Percentiles rank a stretch among this genome's conserved stretches.
Conservation (phyloP, 805 yeast genomes). For the Lipomyces anomalus region DNA sequence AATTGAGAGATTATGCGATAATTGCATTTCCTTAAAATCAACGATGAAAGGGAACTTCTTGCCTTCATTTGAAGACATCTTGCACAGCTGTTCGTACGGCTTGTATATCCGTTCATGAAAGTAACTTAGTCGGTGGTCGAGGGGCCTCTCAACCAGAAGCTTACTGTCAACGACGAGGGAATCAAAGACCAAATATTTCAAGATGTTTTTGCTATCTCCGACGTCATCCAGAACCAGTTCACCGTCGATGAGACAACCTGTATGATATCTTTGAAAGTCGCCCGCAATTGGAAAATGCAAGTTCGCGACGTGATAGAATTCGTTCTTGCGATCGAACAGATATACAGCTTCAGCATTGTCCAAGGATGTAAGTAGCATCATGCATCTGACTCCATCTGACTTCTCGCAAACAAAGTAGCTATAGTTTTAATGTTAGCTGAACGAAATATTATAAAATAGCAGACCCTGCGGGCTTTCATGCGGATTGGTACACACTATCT, state of each 20-base stretch:
- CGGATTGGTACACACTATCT: neutral
- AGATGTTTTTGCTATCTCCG: slow-evolving; percentile 51
- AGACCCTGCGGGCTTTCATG: too few relatives aligned
- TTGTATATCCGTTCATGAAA: slow-evolving; percentile 72
- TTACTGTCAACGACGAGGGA: slow-evolving; percentile 79
- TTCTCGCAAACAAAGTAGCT: slow-evolving; percentile 89
- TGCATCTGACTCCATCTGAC: slow-evolving; percentile 84
- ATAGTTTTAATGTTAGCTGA: neutral
- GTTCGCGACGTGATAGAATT: slow-evolving; percentile 67
- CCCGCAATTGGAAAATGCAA: slow-evolving; percentile 69
- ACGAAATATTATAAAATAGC: too few relatives aligned
- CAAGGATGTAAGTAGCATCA: slow-evolving; percentile 59
- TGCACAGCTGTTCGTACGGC: slow-evolving; percentile 72
- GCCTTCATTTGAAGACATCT: slow-evolving; percentile 65
- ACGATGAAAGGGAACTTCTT: slow-evolving; percentile 77
- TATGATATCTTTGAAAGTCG: slow-evolving; percentile 58
- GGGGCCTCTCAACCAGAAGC: slow-evolving; percentile 59
- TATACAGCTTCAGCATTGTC: slow-evolving; percentile 83
- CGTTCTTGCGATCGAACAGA: slow-evolving; percentile 81
- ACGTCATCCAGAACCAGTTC: slow-evolving; percentile 67
- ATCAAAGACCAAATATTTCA: slow-evolving; percentile 84
- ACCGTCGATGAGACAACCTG: slow-evolving; percentile 89
- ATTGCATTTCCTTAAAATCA: slow-evolving; percentile 81
- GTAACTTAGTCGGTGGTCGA: slow-evolving; percentile 81
- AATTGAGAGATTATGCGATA: slow-evolving; percentile 68